Conservation (phyloP, 2,329 filamentous ascomycete genomes). For the Xylaria sp. region DNA sequence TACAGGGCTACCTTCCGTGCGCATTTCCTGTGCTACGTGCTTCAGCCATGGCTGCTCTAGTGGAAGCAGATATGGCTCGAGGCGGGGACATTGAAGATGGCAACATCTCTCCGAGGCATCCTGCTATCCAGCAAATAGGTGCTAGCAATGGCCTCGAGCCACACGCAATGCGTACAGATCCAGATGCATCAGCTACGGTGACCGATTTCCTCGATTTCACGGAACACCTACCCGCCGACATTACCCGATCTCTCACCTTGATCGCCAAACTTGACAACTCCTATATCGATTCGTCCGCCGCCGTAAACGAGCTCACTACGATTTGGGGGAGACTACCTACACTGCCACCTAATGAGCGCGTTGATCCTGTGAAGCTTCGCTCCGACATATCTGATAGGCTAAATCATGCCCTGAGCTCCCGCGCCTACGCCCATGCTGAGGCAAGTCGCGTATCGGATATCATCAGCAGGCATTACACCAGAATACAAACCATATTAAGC, state of each 20-base stretch:
- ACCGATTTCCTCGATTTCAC: conserved; percentile 74
- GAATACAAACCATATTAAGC: conserved; percentile 62
- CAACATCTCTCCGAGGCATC: conserved; percentile 43
- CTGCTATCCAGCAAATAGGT: conserved; percentile 13
- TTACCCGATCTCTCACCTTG: conserved; percentile 68
- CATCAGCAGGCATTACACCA: conserved; percentile 65
- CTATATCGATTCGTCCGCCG: conserved; percentile 61
- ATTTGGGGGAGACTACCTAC: conserved; percentile 62
- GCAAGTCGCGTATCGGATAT: conserved; percentile 68
- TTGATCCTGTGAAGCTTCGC: conserved; percentile 57
- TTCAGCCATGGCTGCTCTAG: conserved; percentile 31
- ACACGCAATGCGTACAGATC: conserved; percentile 62
- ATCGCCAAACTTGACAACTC: conserved; percentile 67
- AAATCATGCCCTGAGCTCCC: conserved; percentile 59
- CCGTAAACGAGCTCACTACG: conserved; percentile 61
- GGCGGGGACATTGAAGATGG: conserved; percentile 35
- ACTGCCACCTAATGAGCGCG: conserved; percentile 53
- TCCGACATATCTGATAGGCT: conserved; percentile 65
- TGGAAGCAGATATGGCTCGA: conserved; percentile 30
- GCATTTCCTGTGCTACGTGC: conserved; percentile 4
- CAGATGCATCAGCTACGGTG: conserved; percentile 71
- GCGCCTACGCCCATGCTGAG: conserved; percentile 65
- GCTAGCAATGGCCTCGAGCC: conserved; percentile 49
- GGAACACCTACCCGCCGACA: conserved; percentile 71
- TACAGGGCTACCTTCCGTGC: background rate